phyloP scores from a whole-genome alignment of 352 stramenopile genomes.

The Phytophthora syringae region DNA sequence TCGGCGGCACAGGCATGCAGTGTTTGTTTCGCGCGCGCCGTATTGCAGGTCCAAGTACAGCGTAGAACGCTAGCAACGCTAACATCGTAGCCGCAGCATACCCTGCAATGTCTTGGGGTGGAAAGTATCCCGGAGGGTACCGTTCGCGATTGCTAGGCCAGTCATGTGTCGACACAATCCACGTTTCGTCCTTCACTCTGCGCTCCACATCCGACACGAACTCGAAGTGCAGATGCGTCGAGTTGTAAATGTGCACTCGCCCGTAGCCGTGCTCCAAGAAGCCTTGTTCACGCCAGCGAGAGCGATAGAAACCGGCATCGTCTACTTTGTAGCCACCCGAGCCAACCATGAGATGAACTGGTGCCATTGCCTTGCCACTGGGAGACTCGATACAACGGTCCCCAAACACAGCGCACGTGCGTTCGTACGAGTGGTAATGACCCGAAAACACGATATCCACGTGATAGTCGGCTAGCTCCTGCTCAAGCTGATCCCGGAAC shows the following conservation, averaged over 20 bases:
- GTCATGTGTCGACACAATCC: constrained; percentile 58
- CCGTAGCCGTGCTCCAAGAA: constrained; percentile 59
- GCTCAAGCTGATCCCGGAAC: constrained; percentile 54
- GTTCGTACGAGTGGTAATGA: constrained; percentile 72
- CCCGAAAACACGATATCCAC: constrained; percentile 68
- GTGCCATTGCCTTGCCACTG: constrained; percentile 46
- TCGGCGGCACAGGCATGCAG: constrained; percentile 13
- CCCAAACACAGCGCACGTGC: constrained; percentile 63
- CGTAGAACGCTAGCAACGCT: constrained; percentile 22
- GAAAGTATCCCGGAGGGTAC: constrained; percentile 32
- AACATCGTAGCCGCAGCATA: constrained; percentile 22
- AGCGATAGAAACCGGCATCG: constrained; percentile 45
- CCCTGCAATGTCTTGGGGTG: constrained; percentile 30
- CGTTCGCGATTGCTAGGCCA: constrained; percentile 49
- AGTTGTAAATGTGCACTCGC: constrained; percentile 67
- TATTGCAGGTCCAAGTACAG: constrained; percentile 35
- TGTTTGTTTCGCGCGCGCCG: constrained; percentile 21
- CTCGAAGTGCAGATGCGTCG: constrained; percentile 58
- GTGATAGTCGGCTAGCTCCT: constrained; percentile 51
- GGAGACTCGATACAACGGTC: constrained; percentile 45
- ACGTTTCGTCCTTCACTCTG: constrained; percentile 43
- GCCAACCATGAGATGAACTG: constrained; percentile 63
- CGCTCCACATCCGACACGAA: constrained; percentile 48
- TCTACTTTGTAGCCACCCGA: constrained; percentile 52
- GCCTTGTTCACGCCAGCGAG: constrained; percentile 37